A percentile compares a stretch with the other conserved stretches of the same genome.
Evolutionary conservation across 192 early-diverging fungal species (phyloP).

Genomic region (Lunasporangiospora selenospora): DNA sequence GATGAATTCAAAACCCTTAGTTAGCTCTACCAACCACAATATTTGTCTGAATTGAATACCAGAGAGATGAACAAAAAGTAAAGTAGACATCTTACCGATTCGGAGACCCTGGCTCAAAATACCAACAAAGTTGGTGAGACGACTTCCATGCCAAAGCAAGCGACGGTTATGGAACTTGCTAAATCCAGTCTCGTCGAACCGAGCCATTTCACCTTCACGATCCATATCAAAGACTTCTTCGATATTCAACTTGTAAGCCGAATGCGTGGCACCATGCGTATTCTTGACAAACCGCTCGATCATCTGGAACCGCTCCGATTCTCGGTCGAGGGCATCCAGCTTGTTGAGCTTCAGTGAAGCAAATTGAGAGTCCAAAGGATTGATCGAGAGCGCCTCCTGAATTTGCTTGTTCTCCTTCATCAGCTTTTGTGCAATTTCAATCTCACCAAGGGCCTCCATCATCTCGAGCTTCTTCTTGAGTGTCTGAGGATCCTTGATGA

Average conservation of each 20-base stretch:
- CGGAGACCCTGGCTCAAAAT: conserved; percentile 72
- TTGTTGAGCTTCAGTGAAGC: conserved; percentile 58
- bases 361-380: conserved; percentile 70
- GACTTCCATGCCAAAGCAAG: conserved; percentile 83
- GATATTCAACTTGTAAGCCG: conserved; percentile 48
- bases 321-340: conserved; percentile 59
- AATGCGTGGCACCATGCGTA: conserved; percentile 71
- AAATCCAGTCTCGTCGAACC: conserved; percentile 52
- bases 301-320: conserved; percentile 60
- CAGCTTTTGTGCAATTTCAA: conserved; percentile 68
- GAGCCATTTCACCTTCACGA: conserved; percentile 63
- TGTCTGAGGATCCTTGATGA: conserved; percentile 54
- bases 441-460: conserved; percentile 72
- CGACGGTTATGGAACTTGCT: conserved; percentile 65
- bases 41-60: too few relatives aligned
- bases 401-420: conserved; percentile 51
- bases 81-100: conserved; percentile 22
- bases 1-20: not conserved
- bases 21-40: too few relatives aligned
- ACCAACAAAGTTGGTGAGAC: conserved; percentile 78
- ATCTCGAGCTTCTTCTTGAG: conserved; percentile 69
- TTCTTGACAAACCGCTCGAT: conserved; percentile 67
- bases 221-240: conserved; percentile 61
- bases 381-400: conserved; percentile 37
- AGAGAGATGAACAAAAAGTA: not conserved